Evolutionary conservation across 345 rosid species (phyloP).

Genomic region (Citrus cavaleriei): DNA sequence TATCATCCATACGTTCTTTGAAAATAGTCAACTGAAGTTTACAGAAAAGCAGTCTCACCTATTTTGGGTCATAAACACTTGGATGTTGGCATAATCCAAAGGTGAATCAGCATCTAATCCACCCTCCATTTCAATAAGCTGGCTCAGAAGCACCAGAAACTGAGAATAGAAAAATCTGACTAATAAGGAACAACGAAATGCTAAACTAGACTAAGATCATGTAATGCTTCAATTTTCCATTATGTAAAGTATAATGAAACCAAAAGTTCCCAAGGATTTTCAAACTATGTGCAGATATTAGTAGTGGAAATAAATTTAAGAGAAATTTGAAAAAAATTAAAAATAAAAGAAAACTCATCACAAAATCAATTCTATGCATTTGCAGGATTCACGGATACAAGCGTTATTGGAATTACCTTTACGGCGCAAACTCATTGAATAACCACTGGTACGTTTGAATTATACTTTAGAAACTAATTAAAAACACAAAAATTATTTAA

Average conservation of each 20-base stretch:
- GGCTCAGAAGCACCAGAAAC: slow-evolving; percentile 4
- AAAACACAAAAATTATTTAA: neutral
- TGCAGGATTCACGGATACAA: neutral
- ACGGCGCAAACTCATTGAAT: neutral
- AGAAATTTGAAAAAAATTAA: neutral
- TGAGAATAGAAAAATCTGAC: neutral
- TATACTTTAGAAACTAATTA: neutral
- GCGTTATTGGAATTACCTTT: neutral
- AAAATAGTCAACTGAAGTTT: neutral
- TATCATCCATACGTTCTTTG: neutral
- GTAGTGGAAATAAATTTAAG: neutral
- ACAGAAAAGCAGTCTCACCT: slow-evolving; percentile 23
- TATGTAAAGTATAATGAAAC: neutral
- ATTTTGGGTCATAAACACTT: slow-evolving; percentile 39
- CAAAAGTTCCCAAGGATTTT: neutral
- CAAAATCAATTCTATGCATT: neutral
- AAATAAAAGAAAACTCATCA: neutral
- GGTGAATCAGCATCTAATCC: slow-evolving; percentile 33
- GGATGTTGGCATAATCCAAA: slow-evolving; percentile 50
- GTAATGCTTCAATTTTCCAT: neutral
- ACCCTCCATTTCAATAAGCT: slow-evolving; percentile 33
- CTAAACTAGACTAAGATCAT: neutral
- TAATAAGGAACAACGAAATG: neutral
- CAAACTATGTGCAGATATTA: neutral
- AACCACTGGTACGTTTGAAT: neutral